These are phyloP conservation scores for Calonectria pauciramosa DNA, from an alignment of 2,329 filamentous ascomycete genomes.

Conservation along the genomic window DNA sequence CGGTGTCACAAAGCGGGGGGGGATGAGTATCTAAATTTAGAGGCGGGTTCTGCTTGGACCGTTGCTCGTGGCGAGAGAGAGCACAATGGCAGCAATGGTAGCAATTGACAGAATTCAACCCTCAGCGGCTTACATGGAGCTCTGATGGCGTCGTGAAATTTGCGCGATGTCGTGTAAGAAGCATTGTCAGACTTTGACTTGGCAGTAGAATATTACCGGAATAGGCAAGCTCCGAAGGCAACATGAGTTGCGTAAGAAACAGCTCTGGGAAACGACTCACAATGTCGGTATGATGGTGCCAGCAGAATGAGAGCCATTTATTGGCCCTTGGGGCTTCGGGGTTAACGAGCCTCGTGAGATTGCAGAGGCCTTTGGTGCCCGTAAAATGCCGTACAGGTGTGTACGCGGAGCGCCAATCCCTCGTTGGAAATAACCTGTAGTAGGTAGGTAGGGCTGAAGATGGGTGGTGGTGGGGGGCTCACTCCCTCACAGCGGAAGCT, in stretches of 20 bases:
- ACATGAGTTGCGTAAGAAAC: background rate
- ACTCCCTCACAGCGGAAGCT: background rate
- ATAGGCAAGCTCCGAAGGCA: slow-evolving; percentile 20
- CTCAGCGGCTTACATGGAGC: background rate
- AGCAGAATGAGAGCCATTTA: background rate
- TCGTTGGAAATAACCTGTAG: background rate
- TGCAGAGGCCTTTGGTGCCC: background rate
- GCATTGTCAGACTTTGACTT: background rate
- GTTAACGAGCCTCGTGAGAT: background rate
- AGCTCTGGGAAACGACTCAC: background rate
- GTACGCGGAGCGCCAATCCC: background rate
- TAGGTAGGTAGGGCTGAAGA: slow-evolving; percentile 30
- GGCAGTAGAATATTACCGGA: background rate
- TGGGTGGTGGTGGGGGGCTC: background rate
- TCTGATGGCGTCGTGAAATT: background rate
- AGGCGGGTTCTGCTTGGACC: slow-evolving; percentile 8
- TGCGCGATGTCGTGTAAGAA: background rate
- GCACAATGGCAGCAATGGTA: background rate
- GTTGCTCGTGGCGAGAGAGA: background rate
- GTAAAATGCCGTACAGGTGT: background rate
- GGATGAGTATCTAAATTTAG: slow-evolving; percentile 22
- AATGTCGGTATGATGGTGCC: slow-evolving; percentile 14
- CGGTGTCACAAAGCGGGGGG: background rate
- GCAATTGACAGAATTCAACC: background rate
- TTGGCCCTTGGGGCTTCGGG: background rate